phyloP scores from a whole-genome alignment of 768 basidiomycete genomes.

The Podaxis rugospora region DNA sequence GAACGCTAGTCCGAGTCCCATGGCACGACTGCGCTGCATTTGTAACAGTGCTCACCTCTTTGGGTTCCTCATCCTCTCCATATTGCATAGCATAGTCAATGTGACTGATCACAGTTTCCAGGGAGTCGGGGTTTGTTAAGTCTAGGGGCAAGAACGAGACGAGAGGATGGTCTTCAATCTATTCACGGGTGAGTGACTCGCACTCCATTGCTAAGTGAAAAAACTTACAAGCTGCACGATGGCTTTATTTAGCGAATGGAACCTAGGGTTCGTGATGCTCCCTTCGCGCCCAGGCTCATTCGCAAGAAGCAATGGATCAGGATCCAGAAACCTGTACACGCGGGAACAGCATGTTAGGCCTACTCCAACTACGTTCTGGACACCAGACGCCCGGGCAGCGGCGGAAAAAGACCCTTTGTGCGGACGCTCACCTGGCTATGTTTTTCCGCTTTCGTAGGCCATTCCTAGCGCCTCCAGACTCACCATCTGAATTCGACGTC shows the following conservation, averaged over 20 bases:
- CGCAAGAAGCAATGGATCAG: conserved; percentile 85
- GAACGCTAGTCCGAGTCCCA: not conserved
- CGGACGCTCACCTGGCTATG: conserved; percentile 64
- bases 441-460: conserved; percentile 72
- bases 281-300: conserved; percentile 56
- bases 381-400: not conserved
- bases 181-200: conserved; percentile 1
- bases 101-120: conserved; percentile 89
- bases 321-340: conserved; percentile 76
- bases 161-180: conserved; percentile 99
- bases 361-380: not conserved
- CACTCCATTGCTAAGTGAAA: not conserved
- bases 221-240: conserved; percentile 84
- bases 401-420: not conserved
- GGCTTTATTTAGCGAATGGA: conserved; percentile 91
- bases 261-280: conserved; percentile 64
- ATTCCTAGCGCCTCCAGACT: conserved; percentile 59
- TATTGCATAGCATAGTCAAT: conserved; percentile 99
- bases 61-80: conserved; percentile 97
- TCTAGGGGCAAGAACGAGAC: conserved; percentile 97
- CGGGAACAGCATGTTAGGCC: not conserved
- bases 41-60: conserved; percentile 54
- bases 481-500: conserved; percentile 57
- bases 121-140: conserved; percentile 82
- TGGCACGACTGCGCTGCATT: not conserved